Evolutionary conservation across 2,329 filamentous ascomycete genomes (phyloP).

Genomic region (Helicocarpus griseus): DNA sequence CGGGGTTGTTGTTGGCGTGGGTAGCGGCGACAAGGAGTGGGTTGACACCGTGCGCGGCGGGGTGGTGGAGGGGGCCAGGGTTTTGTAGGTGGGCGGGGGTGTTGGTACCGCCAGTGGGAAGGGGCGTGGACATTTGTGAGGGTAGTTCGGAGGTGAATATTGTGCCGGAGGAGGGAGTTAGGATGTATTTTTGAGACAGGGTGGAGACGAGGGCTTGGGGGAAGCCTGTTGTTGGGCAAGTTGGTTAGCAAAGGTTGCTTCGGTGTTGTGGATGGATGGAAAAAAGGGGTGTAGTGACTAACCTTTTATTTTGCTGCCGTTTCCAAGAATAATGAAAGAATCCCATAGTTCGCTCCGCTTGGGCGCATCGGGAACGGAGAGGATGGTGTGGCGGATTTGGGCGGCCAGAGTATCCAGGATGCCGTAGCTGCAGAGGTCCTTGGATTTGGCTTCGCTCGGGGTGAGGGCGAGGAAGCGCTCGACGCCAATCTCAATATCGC

Average conservation of each 20-base stretch:
- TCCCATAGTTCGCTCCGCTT: constrained; percentile 88
- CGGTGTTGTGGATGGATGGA: neutral
- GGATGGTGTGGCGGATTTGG: constrained; percentile 72
- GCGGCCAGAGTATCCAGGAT: constrained; percentile 77
- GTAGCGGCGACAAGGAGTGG: constrained; percentile 87
- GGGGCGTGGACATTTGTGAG: constrained; percentile 82
- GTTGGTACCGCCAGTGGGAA: constrained; percentile 83
- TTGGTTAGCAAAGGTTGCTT: neutral
- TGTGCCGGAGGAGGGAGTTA: constrained; percentile 84
- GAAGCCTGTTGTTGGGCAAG: constrained; percentile 52
- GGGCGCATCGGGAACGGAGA: constrained; percentile 71
- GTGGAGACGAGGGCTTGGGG: constrained; percentile 78
- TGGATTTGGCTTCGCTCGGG: constrained; percentile 21
- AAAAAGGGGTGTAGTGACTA: constrained; percentile 4
- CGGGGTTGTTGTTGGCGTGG: constrained; percentile 33
- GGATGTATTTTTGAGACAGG: constrained; percentile 70
- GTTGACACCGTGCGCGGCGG: constrained; percentile 59
- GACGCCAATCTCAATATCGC: constrained; percentile 52
- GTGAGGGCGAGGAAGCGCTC: constrained; percentile 53
- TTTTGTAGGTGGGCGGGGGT: constrained; percentile 51
- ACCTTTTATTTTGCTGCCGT: constrained; percentile 61
- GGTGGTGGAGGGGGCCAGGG: constrained; percentile 45
- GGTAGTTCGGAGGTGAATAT: constrained; percentile 97
- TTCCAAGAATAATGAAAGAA: constrained; percentile 81
- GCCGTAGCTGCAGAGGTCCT: constrained; percentile 40